These are phyloP conservation scores for Agaricus subrufescens DNA, from an alignment of 768 basidiomycete genomes.

Conservation along the genomic window DNA sequence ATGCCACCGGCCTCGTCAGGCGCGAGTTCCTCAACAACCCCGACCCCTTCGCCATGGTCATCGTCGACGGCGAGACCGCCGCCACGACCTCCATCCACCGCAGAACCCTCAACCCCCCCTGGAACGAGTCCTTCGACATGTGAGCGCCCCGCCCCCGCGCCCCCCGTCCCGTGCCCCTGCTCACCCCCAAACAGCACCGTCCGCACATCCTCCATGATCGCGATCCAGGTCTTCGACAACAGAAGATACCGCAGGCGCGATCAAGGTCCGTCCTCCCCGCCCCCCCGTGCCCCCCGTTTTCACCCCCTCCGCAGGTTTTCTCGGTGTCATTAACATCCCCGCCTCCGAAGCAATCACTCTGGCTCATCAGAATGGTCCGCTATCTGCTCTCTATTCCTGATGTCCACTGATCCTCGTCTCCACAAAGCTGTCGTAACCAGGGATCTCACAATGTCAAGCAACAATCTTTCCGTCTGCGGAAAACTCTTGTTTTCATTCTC, in stretches of 20 bases:
- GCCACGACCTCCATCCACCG: slow-evolving; percentile 71
- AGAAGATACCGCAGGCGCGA: slow-evolving; percentile 84
- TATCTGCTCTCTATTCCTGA: slow-evolving; percentile 15
- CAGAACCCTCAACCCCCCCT: slow-evolving; percentile 65
- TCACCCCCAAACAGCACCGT: slow-evolving; percentile 46
- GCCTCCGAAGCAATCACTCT: slow-evolving; percentile 49
- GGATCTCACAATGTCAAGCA: slow-evolving; percentile 71
- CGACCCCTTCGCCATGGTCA: slow-evolving; percentile 86
- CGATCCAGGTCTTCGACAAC: slow-evolving; percentile 89
- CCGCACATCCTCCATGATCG: slow-evolving; percentile 68
- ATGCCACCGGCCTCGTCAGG: slow-evolving; percentile 70
- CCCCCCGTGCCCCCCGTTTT: slow-evolving; percentile 13
- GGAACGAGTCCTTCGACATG: slow-evolving; percentile 88
- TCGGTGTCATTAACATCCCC: slow-evolving; percentile 53
- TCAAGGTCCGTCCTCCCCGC: slow-evolving; percentile 48
- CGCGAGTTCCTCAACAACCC: slow-evolving; percentile 78
- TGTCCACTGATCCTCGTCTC: slow-evolving; percentile 14
- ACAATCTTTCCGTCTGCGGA: slow-evolving; percentile 77
- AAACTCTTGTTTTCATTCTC: slow-evolving; percentile 69
- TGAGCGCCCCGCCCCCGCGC: slow-evolving; percentile 29
- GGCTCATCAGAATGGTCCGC: slow-evolving; percentile 44
- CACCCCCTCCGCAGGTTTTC: slow-evolving; percentile 37
- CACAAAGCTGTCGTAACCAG: slow-evolving; percentile 57
- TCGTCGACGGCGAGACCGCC: slow-evolving; percentile 81
- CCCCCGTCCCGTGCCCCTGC: slow-evolving; percentile 12